Base-by-base conservation (phyloP, 1,284 basidiomycete species). In the Cryptococcus sp. region DNA sequence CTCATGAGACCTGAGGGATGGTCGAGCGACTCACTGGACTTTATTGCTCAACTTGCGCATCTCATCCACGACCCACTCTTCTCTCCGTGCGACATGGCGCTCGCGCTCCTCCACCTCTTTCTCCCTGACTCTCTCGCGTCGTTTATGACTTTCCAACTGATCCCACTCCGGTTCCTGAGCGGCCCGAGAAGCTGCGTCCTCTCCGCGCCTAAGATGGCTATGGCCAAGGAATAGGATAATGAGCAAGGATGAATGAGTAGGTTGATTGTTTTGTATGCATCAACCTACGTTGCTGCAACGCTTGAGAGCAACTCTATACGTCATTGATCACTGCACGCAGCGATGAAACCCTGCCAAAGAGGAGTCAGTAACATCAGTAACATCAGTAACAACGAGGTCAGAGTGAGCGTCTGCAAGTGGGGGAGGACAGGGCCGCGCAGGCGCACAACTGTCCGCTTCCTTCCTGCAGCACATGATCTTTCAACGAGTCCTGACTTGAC, bases 51-150 rank as follows among this genome's bases (percentile, higher is more conserved):
- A 64, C 60, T 75, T 72, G 56, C 71, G 61, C 47, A 77, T 74
- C 53, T 72, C 71, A 38, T 75, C 72, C 0, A 77, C 66, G 8
- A 77, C 74, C 75, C 75, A 76, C 55, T 69, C 68, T 58, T 77
- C 74, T 47, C 75, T 64, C 49, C 67, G 65, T 1, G 49, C 59
- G 13, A 77, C 74, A 16, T 72, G 67, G 22, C 59, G 60, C 59
- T 77, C 75, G 51, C 75, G 60, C 57, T 72, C 74, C 53, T 73
- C 73, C 4, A 77, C 61, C 53, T 72, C 74, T n/a, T 49, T 52
- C 55, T 70, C 66, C 50, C 71, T 56, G 53, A 71, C 67, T 47
- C 57, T 64, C 40, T 65, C 66, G 38, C 66, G 48, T 49, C 44
- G 53, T 46, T 60, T 62, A 13, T 54, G 20, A 19, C 67, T 64